Percentiles rank a stretch among this genome's conserved stretches.
Evolutionary conservation across 352 stramenopile species (phyloP).

Genomic region (Globisporangium cederbergense): DNA sequence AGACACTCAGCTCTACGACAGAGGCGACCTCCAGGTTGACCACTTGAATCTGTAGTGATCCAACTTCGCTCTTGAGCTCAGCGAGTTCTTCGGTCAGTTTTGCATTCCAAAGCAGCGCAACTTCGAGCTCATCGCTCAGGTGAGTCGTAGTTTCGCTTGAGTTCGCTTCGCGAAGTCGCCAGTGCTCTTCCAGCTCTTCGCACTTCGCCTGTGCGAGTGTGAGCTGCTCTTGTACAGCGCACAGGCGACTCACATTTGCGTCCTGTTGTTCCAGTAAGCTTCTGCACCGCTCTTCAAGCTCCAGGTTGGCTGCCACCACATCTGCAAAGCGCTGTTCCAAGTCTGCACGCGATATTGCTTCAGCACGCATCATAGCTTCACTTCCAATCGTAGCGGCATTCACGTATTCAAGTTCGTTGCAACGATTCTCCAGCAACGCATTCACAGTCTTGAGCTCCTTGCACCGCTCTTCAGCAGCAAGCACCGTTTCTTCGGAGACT

Average conservation of each 20-base stretch:
- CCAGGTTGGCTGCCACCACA: not conserved
- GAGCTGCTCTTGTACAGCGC: not conserved
- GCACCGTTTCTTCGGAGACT: not conserved
- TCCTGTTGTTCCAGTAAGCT: not conserved
- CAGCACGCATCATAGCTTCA: not conserved
- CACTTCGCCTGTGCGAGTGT: not conserved
- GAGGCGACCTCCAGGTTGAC: not conserved
- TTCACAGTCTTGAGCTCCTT: not conserved
- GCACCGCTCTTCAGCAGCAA: conserved; percentile 4
- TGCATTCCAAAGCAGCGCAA: not conserved
- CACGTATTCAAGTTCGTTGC: not conserved
- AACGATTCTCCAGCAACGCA: not conserved
- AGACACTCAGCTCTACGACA: not conserved
- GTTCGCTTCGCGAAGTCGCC: not conserved
- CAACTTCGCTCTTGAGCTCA: not conserved
- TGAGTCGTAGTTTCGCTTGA: too few species aligned
- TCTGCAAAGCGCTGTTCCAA: not conserved
- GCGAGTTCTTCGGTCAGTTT: not conserved
- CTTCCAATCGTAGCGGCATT: not conserved
- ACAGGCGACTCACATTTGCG: not conserved
- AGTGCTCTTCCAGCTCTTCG: not conserved
- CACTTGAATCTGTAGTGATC: not conserved
- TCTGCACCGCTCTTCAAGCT: not conserved
- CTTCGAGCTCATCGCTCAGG: not conserved
- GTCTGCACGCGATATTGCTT: not conserved